Conservation (phyloP, 176 grass and related monocot genomes). For the Miscanthus lutarioriparius region DNA sequence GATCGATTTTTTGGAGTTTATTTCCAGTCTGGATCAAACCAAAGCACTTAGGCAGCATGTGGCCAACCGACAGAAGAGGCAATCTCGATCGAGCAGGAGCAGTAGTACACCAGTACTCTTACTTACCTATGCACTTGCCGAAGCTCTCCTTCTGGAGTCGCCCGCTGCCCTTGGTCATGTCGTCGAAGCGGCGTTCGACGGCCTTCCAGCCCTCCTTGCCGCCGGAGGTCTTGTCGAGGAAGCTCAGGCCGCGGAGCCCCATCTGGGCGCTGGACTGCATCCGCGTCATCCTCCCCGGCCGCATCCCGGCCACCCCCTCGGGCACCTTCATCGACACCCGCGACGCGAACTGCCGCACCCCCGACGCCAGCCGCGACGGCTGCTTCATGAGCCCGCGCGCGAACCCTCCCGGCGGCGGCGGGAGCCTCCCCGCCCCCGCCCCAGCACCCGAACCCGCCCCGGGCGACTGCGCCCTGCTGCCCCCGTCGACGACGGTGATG, state of each 20-base stretch:
- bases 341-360: conserved; percentile 62
- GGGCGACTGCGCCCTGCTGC: background rate
- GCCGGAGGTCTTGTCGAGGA: conserved; percentile 80
- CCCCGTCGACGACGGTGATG: conserved; percentile 10
- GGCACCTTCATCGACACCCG: conserved; percentile 80
- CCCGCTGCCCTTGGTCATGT: conserved; percentile 50
- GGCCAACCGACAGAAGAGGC: background rate
- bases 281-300: conserved; percentile 54
- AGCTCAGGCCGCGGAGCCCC: conserved; percentile 65
- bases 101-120: background rate
- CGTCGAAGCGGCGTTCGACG: conserved; percentile 77
- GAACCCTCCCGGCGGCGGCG: conserved; percentile 29
- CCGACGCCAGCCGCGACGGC: conserved; percentile 50
- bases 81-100: background rate
- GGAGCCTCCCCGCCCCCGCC: conserved; percentile 5
- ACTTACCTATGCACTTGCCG: conserved; percentile 92
- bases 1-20: background rate
- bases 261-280: conserved; percentile 69
- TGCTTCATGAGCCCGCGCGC: conserved; percentile 52
- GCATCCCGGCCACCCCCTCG: conserved; percentile 43
- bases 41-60: background rate
- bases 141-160: conserved; percentile 83
- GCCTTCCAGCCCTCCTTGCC: conserved; percentile 81
- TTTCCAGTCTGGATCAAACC: conserved; percentile 7
- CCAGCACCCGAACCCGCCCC: background rate